Evolutionary conservation across 2,329 filamentous ascomycete genomes (phyloP), one percentile per base, ranked within the genome.

Genomic region (Drechslerella coelobrocha): DNA sequence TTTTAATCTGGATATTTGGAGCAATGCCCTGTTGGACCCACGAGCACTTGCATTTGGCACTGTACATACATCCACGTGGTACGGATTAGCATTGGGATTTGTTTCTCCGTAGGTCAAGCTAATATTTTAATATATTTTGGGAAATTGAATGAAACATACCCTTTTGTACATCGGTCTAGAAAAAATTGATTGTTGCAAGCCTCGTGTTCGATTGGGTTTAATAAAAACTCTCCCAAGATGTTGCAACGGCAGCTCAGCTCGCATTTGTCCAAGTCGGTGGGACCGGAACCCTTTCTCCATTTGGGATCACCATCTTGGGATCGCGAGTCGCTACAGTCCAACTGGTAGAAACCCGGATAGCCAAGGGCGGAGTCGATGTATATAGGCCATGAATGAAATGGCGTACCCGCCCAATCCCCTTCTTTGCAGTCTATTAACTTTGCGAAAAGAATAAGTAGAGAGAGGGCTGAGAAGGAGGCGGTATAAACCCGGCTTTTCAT

Each of bases 161-260:
- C 14, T 5, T n/a, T 27, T 10, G 31, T 21, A 10, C 63, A 68
- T 21, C 14, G 37, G 7, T 47, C 14, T 4, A 69, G 39, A 9
- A 56, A 56, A 1, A 19, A 10, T 27, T 57, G 41, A 8, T 34
- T 3, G 10, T 56, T 69, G 19, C 63, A 69, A 7, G 2, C 6
- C 10, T 12, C 19, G 2, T 29, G 29, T 12, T 54, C 56, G 0
- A 56, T 7, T 6, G 63, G 65, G 53, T 39, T 69, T 14, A 69
- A n/a, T 2, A 62, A 31, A 24, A 47, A 21, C 19, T 69, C 52
- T 3, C 65, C 65, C n/a, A 34, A 69, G 19, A 50, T 48, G 29
- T 69, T 69, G 31, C 57, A 62, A 12, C 65, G 37, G 31, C 65
- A 69, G 21, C 23, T 48, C 4, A 1, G 17, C 24, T 65, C 61